Evolutionary conservation across 768 basidiomycete species (phyloP).

Genomic region (Suillus hirtellus): DNA sequence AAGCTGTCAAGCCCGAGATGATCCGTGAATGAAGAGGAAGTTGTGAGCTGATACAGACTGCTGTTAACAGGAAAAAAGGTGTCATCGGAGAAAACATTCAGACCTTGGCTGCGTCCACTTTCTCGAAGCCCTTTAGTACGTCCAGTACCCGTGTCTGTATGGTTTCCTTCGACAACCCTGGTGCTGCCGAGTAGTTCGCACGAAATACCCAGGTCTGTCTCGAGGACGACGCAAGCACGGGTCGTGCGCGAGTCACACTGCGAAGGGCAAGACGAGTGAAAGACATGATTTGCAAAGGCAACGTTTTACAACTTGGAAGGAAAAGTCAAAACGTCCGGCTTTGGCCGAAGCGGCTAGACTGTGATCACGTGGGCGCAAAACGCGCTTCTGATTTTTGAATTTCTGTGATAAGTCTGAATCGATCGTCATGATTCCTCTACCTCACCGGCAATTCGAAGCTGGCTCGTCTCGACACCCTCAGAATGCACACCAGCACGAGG

Average conservation of each 20-base stretch:
- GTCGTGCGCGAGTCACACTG: conserved; percentile 28
- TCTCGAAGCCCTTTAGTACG: conserved; percentile 34
- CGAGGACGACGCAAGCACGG: conserved; percentile 28
- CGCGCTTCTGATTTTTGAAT: not conserved
- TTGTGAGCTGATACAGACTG: conserved; percentile 53
- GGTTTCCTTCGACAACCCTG: conserved; percentile 24
- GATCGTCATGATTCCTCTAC: conserved; percentile 3
- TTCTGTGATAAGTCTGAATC: not conserved
- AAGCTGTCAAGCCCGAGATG: conserved; percentile 79
- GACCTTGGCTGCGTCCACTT: conserved; percentile 31
- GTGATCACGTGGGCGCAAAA: not conserved
- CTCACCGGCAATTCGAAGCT: not conserved
- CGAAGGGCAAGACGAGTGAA: conserved; percentile 35
- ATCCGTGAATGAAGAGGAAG: conserved; percentile 54
- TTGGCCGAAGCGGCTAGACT: conserved; percentile 22
- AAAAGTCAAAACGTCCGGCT: conserved; percentile 20
- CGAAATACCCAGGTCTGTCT: conserved; percentile 30
- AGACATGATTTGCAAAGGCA: conserved; percentile 28
- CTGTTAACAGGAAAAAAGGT: conserved; percentile 34
- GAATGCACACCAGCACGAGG: not conserved
- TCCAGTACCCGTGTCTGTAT: conserved; percentile 28
- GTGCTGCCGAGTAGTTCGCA: conserved; percentile 31
- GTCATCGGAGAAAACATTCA: not conserved
- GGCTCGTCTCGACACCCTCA: not conserved
- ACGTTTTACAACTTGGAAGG: not conserved